These are phyloP conservation scores for Amphicarpaea edgeworthii DNA, from an alignment of 306 rosid species.

Conservation along the genomic window DNA sequence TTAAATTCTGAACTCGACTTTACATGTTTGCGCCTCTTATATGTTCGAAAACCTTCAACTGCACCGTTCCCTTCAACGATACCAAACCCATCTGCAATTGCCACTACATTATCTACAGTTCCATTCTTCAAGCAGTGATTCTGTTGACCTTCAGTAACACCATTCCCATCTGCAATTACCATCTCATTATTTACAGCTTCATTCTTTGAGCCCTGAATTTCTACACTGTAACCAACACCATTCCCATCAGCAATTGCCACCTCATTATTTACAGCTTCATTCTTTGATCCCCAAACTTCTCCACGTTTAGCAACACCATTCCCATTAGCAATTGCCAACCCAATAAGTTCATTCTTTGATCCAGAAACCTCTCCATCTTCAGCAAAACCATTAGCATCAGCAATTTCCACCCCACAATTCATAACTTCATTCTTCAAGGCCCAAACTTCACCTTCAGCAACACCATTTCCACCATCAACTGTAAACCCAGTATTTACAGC, in stretches of 20 bases:
- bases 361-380: constrained; percentile 42
- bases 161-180: constrained; percentile 39
- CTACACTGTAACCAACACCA: constrained; percentile 45
- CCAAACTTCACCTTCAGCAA: constrained; percentile 41
- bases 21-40: constrained; percentile 80
- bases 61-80: constrained; percentile 49
- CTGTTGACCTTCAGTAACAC: constrained; percentile 42
- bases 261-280: constrained; percentile 48
- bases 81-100: constrained; percentile 43
- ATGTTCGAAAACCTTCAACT: constrained; percentile 63
- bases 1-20: constrained; percentile 58
- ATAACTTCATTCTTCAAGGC: constrained; percentile 22
- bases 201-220: constrained; percentile 30
- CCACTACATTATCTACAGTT: constrained; percentile 49
- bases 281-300: constrained; percentile 36
- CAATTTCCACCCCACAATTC: constrained; percentile 45
- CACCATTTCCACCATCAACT: constrained; percentile 42
- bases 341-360: constrained; percentile 33
- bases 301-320: constrained; percentile 46
- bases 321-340: constrained; percentile 34
- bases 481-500: constrained; percentile 48
- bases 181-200: constrained; percentile 46
- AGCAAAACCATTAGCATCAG: constrained; percentile 38
- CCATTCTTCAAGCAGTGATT: constrained; percentile 45
- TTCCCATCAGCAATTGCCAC: constrained; percentile 37